Base-by-base conservation (phyloP, 441 rosid species). In the Omphalea diandra region DNA sequence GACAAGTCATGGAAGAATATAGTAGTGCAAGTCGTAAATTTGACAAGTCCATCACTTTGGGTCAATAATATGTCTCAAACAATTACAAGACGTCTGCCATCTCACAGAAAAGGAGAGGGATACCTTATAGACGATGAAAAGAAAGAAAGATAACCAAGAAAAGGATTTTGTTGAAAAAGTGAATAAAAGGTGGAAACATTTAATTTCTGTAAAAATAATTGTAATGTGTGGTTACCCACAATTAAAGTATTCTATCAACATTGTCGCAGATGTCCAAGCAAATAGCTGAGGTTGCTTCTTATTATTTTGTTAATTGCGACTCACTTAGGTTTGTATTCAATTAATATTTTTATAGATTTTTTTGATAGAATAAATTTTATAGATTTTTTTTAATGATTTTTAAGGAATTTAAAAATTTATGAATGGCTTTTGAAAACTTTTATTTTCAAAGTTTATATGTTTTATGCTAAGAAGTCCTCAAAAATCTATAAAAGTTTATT, bases 101-200 rank as follows among this genome's bases (percentile, higher is more conserved):
- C 52, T 57, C 57, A 52, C 3, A 54, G 18, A 27, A 73, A 73
- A 66, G 71, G 15, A 47, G 71, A 49, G 47, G n/a, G 66, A 50
- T 57, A 36, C 64, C 53, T 20, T 7, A 11, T 0, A 43, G 64
- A n/a, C 14, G 26, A 64, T 73, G 15, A 43, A 72, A 76, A 52
- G 38, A 67, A 65, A 54, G 44, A 70, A 61, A 47, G 44, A 31
- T 38, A 38, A 27, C 29, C 58, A 14, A 43, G 54, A 44, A 54
- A 65, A 17, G 40, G 65, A 65, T 49, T 69, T 65, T 26, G 49
- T 26, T 46, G 31, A 9, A 18, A 35, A 58, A 58, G 57, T 47
- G 5, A n/a, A 57, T 31, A 24, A 7, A 22, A 44, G 36, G 36
- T 5, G 5, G 22, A 33, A 65, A 17, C 40, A 35, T 41, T 7